A percentile compares a stretch with the other conserved stretches of the same genome.
These are phyloP conservation scores for Beauveria medogensis DNA, from an alignment of 2,329 filamentous ascomycete species.

Conservation along the genomic window DNA sequence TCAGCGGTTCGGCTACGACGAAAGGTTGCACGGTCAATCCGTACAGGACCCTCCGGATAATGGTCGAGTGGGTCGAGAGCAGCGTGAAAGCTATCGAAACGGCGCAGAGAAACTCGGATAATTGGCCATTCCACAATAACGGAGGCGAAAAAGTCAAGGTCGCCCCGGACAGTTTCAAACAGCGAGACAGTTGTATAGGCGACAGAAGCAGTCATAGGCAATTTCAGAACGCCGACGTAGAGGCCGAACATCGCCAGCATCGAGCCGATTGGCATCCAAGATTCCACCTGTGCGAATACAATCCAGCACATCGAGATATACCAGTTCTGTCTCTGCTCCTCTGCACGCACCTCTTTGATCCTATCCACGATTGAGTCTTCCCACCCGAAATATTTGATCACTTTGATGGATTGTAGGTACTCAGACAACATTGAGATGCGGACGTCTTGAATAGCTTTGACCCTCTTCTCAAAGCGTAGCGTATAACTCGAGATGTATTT, in stretches of 20 bases:
- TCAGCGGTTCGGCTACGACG: constrained; percentile 40
- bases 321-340: constrained; percentile 49
- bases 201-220: constrained; percentile 43
- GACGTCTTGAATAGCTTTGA: constrained; percentile 46
- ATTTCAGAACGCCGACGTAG: constrained; percentile 39
- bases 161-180: constrained; percentile 43
- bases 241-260: constrained; percentile 46
- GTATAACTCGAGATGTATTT: constrained; percentile 39
- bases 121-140: constrained; percentile 28
- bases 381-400: constrained; percentile 55
- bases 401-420: constrained; percentile 48
- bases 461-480: constrained; percentile 38
- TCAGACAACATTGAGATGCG: constrained; percentile 52
- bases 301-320: constrained; percentile 39
- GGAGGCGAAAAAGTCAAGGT: constrained; percentile 40
- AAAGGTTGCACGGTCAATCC: constrained; percentile 37
- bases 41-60: constrained; percentile 41
- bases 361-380: constrained; percentile 42
- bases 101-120: constrained; percentile 35
- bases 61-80: constrained; percentile 39
- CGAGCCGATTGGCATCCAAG: constrained; percentile 44
- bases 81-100: constrained; percentile 46
- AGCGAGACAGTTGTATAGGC: constrained; percentile 50
- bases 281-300: constrained; percentile 38
- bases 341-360: constrained; percentile 38